A percentile compares a stretch with the other conserved stretches of the same genome.
These are phyloP conservation scores for Triticum dicoccoides DNA, from an alignment of 176 grass and related monocot species.

Conservation along the genomic window DNA sequence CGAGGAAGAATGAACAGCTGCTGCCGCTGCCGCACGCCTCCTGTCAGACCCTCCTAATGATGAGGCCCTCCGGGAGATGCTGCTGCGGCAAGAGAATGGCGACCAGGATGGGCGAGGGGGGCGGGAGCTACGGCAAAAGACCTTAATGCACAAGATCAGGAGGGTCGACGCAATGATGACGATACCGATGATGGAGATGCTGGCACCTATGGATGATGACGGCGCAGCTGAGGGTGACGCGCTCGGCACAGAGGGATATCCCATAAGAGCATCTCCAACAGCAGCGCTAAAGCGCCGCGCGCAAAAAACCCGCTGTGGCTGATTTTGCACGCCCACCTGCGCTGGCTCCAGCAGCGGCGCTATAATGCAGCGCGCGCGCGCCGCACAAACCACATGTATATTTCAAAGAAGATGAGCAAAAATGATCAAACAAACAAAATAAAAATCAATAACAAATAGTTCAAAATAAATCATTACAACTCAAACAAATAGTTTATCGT, in stretches of 20 bases:
- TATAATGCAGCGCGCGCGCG: too few species aligned
- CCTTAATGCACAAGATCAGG: neutral
- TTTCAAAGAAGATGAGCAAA: too few species aligned
- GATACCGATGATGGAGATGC: constrained; percentile 13
- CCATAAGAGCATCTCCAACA: too few species aligned
- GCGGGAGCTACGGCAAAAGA: constrained; percentile 1
- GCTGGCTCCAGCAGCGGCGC: too few species aligned
- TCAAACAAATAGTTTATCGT: too few species aligned
- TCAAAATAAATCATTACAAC: too few species aligned
- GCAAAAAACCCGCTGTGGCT: too few species aligned
- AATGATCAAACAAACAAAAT: too few species aligned
- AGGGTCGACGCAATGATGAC: neutral
- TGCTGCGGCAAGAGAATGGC: neutral
- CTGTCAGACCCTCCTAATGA: constrained; percentile 3
- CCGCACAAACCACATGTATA: too few species aligned
- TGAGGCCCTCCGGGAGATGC: constrained; percentile 14
- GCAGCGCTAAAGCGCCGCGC: too few species aligned
- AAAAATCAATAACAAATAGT: too few species aligned
- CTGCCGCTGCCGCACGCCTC: neutral
- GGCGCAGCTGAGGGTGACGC: neutral
- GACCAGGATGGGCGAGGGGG: neutral
- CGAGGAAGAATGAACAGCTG: neutral
- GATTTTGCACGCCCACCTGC: too few species aligned
- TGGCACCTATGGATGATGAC: constrained; percentile 29
- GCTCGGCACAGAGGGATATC: neutral